Evolutionary conservation across 2,329 filamentous ascomycete genomes (phyloP).

Genomic region (Colletotrichum coccodes): DNA sequence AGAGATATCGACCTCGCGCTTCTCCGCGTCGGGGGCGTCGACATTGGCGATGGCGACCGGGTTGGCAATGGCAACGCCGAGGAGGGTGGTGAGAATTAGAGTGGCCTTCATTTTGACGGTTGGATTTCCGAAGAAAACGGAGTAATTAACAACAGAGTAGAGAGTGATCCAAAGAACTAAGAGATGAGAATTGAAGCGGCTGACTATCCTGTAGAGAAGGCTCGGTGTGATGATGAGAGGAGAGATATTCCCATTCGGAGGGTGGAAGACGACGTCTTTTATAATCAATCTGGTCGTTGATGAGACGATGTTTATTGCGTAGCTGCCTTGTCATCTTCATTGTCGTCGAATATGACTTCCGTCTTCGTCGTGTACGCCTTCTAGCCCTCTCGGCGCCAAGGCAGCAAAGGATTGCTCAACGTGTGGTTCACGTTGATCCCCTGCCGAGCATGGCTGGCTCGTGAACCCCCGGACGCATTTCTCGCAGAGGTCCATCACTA

Average conservation of each 20-base stretch:
- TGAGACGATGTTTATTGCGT: background rate
- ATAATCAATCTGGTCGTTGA: slow-evolving; percentile 8
- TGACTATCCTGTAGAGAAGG: slow-evolving; percentile 30
- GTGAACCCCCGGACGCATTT: slow-evolving; percentile 11
- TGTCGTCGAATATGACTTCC: background rate
- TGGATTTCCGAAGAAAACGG: background rate
- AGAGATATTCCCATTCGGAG: background rate
- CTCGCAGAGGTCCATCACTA: background rate
- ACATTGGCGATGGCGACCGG: slow-evolving; percentile 17
- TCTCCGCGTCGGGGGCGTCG: background rate
- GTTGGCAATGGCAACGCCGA: slow-evolving; percentile 13
- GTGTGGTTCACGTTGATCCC: slow-evolving; percentile 9
- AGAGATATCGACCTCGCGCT: slow-evolving; percentile 7
- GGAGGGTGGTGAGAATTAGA: slow-evolving; percentile 21
- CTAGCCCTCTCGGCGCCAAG: slow-evolving; percentile 8
- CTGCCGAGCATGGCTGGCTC: background rate
- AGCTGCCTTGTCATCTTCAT: background rate
- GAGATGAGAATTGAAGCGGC: slow-evolving; percentile 17
- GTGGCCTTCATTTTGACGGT: slow-evolving; percentile 31
- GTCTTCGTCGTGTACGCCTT: slow-evolving; percentile 12
- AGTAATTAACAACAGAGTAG: background rate
- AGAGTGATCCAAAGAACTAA: slow-evolving; percentile 12
- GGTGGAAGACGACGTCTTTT: slow-evolving; percentile 18
- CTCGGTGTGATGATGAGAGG: slow-evolving; percentile 20
- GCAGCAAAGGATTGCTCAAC: background rate